Evolutionary conservation across 306 rosid genomes (phyloP).

Genomic region (Trifolium subterraneum): DNA sequence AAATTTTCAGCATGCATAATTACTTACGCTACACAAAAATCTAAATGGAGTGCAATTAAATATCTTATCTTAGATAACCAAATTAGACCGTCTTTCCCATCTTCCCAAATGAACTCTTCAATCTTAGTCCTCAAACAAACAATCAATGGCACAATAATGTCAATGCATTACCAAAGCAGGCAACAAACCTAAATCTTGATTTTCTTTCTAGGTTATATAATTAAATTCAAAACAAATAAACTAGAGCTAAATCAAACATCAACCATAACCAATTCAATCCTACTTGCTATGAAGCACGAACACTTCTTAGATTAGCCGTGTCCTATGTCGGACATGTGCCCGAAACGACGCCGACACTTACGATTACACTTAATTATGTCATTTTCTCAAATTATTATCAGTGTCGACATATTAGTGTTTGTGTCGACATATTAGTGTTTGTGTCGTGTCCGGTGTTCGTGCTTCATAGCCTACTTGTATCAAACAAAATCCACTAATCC

Average conservation of each 20-base stretch:
- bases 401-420: too few relatives aligned
- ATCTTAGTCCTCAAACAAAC: background rate
- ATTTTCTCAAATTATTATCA: too few relatives aligned
- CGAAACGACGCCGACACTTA: too few relatives aligned
- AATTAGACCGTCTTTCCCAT: background rate
- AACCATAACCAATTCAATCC: conserved; percentile 18
- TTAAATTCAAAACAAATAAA: conserved; percentile 6
- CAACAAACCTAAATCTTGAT: conserved; percentile 6
- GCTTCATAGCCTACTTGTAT: too few relatives aligned
- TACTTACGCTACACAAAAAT: background rate
- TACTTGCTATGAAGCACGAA: too few relatives aligned
- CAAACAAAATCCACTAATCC: conserved; percentile 6
- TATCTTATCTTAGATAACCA: conserved; percentile 15
- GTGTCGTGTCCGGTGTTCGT: too few relatives aligned
- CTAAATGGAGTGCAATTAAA: background rate
- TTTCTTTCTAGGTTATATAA: conserved; percentile 2
- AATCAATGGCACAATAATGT: background rate
- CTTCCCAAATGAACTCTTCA: background rate
- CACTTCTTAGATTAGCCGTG: too few relatives aligned
- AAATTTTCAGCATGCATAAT: background rate
- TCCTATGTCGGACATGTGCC: too few relatives aligned
- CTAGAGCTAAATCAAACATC: background rate
- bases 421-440: too few relatives aligned
- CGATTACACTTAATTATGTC: too few relatives aligned
- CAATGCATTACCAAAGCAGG: conserved; percentile 34